These are phyloP conservation scores for Kalmanozyma brasiliensis DNA, from an alignment of 1,284 basidiomycete species.

Conservation along the genomic window DNA sequence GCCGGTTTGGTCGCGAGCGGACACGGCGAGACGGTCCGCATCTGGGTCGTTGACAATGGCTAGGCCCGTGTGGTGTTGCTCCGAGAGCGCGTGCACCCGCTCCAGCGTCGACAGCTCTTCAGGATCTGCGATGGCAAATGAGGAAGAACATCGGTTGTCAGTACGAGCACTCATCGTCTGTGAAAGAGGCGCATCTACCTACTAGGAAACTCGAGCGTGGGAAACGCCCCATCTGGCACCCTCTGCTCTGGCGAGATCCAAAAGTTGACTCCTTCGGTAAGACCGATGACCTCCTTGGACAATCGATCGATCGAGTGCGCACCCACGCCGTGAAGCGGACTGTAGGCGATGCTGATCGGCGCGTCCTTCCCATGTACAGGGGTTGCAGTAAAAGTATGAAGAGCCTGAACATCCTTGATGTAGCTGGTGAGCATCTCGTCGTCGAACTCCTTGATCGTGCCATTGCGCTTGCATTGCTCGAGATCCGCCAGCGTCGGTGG, in stretches of 20 bases:
- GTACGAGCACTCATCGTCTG: background rate
- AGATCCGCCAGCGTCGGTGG: constrained; percentile 24
- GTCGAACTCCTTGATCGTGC: constrained; percentile 32
- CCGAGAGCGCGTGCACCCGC: constrained; percentile 56
- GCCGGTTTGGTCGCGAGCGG: constrained; percentile 47
- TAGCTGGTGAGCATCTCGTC: constrained; percentile 52
- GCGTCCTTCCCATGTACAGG: constrained; percentile 22
- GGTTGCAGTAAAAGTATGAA: constrained; percentile 19
- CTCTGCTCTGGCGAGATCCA: constrained; percentile 58
- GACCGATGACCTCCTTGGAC: constrained; percentile 42
- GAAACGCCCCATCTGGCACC: constrained; percentile 57
- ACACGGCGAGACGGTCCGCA: constrained; percentile 57
- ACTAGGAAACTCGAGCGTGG: constrained; percentile 59
- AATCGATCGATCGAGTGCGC: constrained; percentile 44
- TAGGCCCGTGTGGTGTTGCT: constrained; percentile 46
- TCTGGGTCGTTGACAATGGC: constrained; percentile 63
- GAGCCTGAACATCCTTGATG: constrained; percentile 35
- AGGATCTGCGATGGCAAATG: constrained; percentile 26
- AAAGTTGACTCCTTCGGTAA: constrained; percentile 38
- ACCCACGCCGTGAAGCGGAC: constrained; percentile 60
- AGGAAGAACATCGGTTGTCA: background rate
- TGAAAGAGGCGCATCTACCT: no score
- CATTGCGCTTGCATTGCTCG: constrained; percentile 27
- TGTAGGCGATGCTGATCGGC: constrained; percentile 53
- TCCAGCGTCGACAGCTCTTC: constrained; percentile 60